Evolutionary conservation across 352 stramenopile genomes (phyloP), one percentile per base, ranked within the genome.

Genomic region (Poterioochromonas sp.): DNA sequence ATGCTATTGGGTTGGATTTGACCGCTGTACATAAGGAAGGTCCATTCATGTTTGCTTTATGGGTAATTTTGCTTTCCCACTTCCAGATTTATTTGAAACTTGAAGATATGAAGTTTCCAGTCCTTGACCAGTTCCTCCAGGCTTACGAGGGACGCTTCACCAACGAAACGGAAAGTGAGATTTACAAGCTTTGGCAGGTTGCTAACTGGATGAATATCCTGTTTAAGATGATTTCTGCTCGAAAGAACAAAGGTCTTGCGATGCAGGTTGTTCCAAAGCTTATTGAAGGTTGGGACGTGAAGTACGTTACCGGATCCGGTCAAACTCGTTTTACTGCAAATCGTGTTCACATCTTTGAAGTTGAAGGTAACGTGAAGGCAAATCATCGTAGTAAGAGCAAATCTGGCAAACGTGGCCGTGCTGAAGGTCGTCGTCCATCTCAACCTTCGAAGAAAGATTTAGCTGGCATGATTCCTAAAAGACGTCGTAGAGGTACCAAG

Each of bases 181-280:
- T 22, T 37, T 2, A 51, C 1, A 8, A 44, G 12, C 47, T 78
- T 22, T 65, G 41, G 71, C 71, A 78, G n/a, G 53, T 39, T 29
- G 71, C 71, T 1, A 78, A 78, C 47, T 78, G 71, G 71, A 78
- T 78, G 71, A 1, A 58, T 8, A 78, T 78, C 32, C 26, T 78
- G 11, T 78, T 78, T 69, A 35, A 41, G 8, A 47, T 78, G 26
- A 78, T 78, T 53, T 12, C 71, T 40, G 71, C 71, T 3, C 3
- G 32, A 39, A 78, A 78, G 32, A 78, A 78, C 32, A 78, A 78
- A 68, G 71, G 71, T n/a, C 20, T 78, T 5, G 44, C 71, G 35
- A 68, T 78, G 71, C 43, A 68, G 11, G 71, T 78, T 41, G 71
- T 68, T 12, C 71, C 71, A 12, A 63, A 68, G 20, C 1, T 78